phyloP scores from a whole-genome alignment of 257 asterid species.

The Salvia rosmarinus region DNA sequence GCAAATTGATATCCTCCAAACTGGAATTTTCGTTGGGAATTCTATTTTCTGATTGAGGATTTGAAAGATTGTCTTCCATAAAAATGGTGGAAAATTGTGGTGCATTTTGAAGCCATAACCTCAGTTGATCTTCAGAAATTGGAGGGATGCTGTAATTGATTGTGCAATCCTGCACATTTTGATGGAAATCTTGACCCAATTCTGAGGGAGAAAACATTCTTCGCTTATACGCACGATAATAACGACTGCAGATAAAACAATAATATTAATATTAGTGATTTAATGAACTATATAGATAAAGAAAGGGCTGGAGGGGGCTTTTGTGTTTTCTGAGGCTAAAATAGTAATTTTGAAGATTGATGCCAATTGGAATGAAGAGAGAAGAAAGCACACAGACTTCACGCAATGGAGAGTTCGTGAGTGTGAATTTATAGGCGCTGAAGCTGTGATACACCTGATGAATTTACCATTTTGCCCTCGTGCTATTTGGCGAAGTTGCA shows the following conservation, averaged over 20 bases:
- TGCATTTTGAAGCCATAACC: conserved; percentile 15
- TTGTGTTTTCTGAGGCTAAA: neutral
- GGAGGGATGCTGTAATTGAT: conserved; percentile 14
- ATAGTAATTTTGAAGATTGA: neutral
- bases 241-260: too few species aligned
- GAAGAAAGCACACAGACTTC: too few species aligned
- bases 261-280: too few species aligned
- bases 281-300: too few species aligned
- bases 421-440: too few species aligned
- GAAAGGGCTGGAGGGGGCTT: too few species aligned
- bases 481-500: neutral
- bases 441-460: too few species aligned
- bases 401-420: too few species aligned
- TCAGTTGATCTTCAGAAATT: conserved; percentile 4
- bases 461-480: neutral
- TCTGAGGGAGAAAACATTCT: neutral
- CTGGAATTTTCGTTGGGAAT: too few species aligned
- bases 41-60: neutral
- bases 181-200: neutral
- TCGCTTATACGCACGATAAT: too few species aligned
- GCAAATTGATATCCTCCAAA: neutral
- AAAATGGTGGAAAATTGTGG: neutral
- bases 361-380: neutral
- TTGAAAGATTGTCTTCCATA: neutral
- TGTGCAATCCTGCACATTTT: neutral